Conservation (phyloP, 306 rosid species). For the Fragaria nilgerrensis region DNA sequence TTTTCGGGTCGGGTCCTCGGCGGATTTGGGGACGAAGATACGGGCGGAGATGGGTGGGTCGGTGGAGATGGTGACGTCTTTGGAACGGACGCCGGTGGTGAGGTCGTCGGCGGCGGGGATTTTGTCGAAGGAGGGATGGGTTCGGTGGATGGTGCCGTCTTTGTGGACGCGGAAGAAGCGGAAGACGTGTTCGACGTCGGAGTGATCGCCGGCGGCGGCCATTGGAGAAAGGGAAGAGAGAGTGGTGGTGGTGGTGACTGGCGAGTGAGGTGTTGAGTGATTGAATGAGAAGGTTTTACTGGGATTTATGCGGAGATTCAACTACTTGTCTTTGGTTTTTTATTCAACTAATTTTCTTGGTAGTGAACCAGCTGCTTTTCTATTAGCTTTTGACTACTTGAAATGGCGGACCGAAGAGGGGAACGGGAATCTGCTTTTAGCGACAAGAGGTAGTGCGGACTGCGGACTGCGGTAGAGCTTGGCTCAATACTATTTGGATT, state of each 20-base stretch:
- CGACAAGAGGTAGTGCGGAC: too few species aligned
- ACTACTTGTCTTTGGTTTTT: not conserved
- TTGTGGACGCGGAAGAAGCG: conserved; percentile 31
- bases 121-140: not conserved
- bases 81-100: conserved; percentile 20
- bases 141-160: not conserved
- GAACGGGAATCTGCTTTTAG: not conserved
- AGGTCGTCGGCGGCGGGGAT: conserved; percentile 32
- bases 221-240: not conserved
- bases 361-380: not conserved
- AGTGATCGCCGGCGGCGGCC: not conserved
- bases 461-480: too few species aligned
- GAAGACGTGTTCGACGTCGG: conserved; percentile 4
- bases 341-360: not conserved
- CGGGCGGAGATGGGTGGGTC: conserved; percentile 37
- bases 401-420: not conserved
- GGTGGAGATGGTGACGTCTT: conserved; percentile 30
- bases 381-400: not conserved
- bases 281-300: not conserved
- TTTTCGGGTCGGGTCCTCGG: not conserved
- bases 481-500: too few species aligned
- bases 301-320: not conserved
- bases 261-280: not conserved
- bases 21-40: conserved; percentile 23
- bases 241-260: not conserved